Percentiles rank a stretch among this genome's conserved stretches.
These are phyloP conservation scores for Trametes sanguinea DNA, from an alignment of 768 basidiomycete genomes.

Conservation along the genomic window DNA sequence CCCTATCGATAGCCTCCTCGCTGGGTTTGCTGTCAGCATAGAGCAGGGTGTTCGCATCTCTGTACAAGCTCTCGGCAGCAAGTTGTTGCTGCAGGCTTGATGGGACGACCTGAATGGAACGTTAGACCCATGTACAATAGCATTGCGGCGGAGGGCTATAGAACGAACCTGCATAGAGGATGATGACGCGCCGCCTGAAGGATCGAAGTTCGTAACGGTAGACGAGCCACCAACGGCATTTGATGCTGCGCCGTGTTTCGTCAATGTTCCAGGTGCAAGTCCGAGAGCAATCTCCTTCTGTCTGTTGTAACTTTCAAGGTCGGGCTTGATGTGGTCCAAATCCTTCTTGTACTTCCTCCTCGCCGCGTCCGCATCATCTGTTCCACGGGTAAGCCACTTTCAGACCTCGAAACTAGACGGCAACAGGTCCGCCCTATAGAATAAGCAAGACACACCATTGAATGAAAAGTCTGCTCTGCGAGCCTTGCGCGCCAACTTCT, in stretches of 20 bases:
- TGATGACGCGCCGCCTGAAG: constrained; percentile 39
- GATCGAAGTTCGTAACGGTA: constrained; percentile 53
- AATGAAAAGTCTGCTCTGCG: constrained; percentile 89
- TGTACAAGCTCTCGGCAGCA: constrained; percentile 81
- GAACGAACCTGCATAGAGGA: constrained; percentile 41
- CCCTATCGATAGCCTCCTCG: constrained; percentile 93
- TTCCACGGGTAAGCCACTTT: background rate
- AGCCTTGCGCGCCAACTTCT: constrained; percentile 79
- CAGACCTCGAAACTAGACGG: too few species aligned
- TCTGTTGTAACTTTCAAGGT: constrained; percentile 81
- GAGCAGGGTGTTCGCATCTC: constrained; percentile 88
- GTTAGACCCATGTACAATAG: too few species aligned
- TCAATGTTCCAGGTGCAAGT: constrained; percentile 66
- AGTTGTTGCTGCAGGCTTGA: constrained; percentile 64
- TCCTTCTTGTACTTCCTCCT: constrained; percentile 92
- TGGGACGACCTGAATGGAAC: constrained; percentile 45
- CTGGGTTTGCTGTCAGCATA: constrained; percentile 96
- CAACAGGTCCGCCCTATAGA: background rate
- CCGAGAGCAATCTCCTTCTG: constrained; percentile 89
- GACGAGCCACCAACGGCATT: constrained; percentile 33
- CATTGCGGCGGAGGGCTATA: background rate
- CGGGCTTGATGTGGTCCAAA: constrained; percentile 83
- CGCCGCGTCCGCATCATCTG: constrained; percentile 91
- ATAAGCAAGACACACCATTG: constrained; percentile 62
- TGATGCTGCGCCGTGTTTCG: constrained; percentile 37